Conservation (phyloP, 441 rosid species). For the Pelargonium fulgidum region DNA sequence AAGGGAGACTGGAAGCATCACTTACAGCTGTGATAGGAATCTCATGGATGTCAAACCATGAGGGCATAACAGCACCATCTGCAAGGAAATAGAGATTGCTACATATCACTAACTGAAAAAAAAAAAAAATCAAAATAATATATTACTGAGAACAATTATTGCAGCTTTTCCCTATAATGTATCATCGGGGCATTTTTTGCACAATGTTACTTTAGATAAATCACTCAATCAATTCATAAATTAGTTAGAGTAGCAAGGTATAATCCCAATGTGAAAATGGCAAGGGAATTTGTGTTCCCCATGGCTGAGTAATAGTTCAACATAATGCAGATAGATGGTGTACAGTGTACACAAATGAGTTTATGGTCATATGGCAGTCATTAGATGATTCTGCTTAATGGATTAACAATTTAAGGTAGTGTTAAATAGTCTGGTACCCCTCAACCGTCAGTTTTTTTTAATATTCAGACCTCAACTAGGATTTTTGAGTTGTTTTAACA, state of each 20-base stretch:
- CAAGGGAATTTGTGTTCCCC: neutral
- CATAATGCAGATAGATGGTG: no score
- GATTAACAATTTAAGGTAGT: no score
- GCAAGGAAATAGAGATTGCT: constrained; percentile 20
- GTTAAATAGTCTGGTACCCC: no score
- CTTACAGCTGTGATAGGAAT: constrained; percentile 78
- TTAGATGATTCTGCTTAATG: no score
- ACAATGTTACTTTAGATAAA: neutral
- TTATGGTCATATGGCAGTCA: no score
- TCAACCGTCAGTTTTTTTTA: no score
- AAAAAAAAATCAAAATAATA: constrained; percentile 11
- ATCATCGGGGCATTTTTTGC: neutral
- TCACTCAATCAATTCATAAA: no score
- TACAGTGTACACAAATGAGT: no score
- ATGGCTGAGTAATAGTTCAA: no score
- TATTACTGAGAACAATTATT: neutral
- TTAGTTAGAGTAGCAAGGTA: neutral
- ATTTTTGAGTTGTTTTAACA: no score
- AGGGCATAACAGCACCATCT: constrained; percentile 87
- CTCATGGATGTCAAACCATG: constrained; percentile 90
- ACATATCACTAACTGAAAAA: constrained; percentile 4
- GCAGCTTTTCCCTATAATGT: no score
- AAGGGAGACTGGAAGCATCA: constrained; percentile 15
- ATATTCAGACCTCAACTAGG: no score
- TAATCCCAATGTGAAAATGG: neutral